These are phyloP conservation scores for Henckelia pumila DNA, from an alignment of 257 asterid species.

Conservation along the genomic window DNA sequence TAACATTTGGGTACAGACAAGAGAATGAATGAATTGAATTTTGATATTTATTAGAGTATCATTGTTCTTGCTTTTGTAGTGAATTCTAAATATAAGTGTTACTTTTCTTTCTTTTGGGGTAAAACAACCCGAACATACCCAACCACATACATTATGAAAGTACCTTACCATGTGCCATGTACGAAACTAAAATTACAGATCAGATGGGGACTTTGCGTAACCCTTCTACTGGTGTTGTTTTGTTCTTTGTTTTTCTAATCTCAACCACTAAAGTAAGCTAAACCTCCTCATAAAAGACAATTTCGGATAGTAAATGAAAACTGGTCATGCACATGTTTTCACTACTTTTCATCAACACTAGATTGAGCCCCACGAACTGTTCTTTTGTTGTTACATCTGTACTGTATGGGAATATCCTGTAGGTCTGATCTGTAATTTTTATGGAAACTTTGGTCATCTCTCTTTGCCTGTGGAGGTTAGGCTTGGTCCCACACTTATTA, in stretches of 20 bases:
- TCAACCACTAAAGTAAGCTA: slow-evolving; percentile 12
- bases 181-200: background rate
- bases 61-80: background rate
- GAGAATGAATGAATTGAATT: background rate
- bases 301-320: slow-evolving; percentile 1
- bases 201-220: background rate
- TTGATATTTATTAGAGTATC: slow-evolving; percentile 2
- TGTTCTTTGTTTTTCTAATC: slow-evolving; percentile 1
- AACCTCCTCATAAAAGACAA: background rate
- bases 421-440: background rate
- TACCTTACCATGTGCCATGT: background rate
- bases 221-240: background rate
- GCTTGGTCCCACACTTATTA: background rate
- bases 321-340: slow-evolving; percentile 2
- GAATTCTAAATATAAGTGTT: background rate
- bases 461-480: background rate
- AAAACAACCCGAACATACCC: background rate
- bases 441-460: background rate
- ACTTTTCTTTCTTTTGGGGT: background rate
- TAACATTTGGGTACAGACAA: slow-evolving; percentile 9
- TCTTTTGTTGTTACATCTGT: background rate
- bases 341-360: background rate
- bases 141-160: background rate
- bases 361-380: background rate
- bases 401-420: background rate